Evolutionary conservation across 495 filamentous ascomycete genomes (phyloP).

Genomic region (Penicillium lagena): DNA sequence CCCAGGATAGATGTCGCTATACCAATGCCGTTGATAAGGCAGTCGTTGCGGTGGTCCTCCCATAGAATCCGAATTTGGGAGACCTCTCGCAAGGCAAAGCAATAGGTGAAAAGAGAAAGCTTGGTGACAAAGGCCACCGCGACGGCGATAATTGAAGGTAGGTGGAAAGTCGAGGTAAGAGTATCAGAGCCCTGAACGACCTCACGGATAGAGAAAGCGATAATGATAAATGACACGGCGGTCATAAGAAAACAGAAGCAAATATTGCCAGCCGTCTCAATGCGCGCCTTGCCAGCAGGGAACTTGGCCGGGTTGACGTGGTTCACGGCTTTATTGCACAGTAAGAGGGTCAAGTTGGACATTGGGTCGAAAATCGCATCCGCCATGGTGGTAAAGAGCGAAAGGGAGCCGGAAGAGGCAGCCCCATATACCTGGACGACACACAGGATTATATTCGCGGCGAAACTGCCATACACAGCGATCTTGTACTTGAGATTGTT

Average conservation of each 20-base stretch:
- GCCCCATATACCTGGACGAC: conserved; percentile 85
- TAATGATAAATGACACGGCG: conserved; percentile 81
- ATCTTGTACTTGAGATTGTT: conserved; percentile 83
- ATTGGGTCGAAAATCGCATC: conserved; percentile 94
- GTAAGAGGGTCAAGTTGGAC: conserved; percentile 81
- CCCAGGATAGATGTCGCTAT: conserved; percentile 83
- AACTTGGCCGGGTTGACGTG: conserved; percentile 85
- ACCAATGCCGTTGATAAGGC: conserved; percentile 86
- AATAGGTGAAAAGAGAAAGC: conserved; percentile 78
- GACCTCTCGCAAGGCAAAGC: conserved; percentile 83
- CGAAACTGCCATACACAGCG: conserved; percentile 81
- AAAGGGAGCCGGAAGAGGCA: conserved; percentile 77
- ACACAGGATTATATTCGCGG: conserved; percentile 73
- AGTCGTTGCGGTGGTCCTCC: conserved; percentile 84
- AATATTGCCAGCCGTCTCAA: conserved; percentile 96
- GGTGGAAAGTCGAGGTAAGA: conserved; percentile 57
- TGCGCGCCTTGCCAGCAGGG: conserved; percentile 87
- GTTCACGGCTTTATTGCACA: conserved; percentile 82
- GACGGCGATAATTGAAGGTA: conserved; percentile 84
- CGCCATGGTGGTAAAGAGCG: conserved; percentile 96
- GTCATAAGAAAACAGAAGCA: conserved; percentile 97
- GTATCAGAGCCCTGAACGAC: conserved; percentile 41
- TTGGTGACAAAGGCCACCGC: conserved; percentile 79
- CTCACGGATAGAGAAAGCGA: conserved; percentile 76
- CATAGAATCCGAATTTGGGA: conserved; percentile 89